Evolutionary conservation across 306 rosid genomes (phyloP).

Genomic region (Trifolium repens): DNA sequence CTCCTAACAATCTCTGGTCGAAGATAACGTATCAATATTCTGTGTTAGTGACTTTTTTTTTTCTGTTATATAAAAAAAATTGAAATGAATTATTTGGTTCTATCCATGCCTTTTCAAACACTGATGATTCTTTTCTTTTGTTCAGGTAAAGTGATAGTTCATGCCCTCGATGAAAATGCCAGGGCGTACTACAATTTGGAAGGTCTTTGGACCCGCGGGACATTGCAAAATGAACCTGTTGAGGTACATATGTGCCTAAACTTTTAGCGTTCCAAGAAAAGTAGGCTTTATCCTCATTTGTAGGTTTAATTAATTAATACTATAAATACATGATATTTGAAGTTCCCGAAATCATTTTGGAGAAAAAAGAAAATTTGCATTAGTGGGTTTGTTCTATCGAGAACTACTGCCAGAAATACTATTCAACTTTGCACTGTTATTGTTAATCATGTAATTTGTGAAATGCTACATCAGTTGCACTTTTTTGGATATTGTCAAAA

Average conservation of each 20-base stretch:
- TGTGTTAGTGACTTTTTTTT: neutral
- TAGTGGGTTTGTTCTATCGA: slow-evolving; percentile 11
- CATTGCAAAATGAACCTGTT: slow-evolving; percentile 55
- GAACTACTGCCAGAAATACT: neutral
- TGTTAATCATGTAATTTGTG: neutral
- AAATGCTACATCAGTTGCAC: slow-evolving; percentile 5
- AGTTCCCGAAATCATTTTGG: slow-evolving; percentile 10
- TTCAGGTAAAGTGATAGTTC: slow-evolving; percentile 83
- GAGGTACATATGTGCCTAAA: slow-evolving; percentile 51
- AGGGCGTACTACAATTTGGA: slow-evolving; percentile 93
- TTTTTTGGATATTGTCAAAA: slow-evolving; percentile 3
- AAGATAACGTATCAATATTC: slow-evolving; percentile 2
- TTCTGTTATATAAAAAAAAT: neutral
- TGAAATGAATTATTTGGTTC: slow-evolving; percentile 24
- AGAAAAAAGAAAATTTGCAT: neutral
- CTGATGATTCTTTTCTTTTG: slow-evolving; percentile 17
- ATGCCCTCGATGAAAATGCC: slow-evolving; percentile 96
- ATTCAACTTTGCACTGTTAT: slow-evolving; percentile 20
- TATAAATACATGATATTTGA: slow-evolving; percentile 25
- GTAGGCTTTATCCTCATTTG: slow-evolving; percentile 25
- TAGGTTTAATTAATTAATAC: neutral
- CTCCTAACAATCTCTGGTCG: neutral
- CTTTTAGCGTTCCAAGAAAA: slow-evolving; percentile 2
- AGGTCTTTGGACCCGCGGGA: slow-evolving; percentile 64
- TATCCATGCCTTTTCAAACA: slow-evolving; percentile 14